Evolutionary conservation across 129 eudicot genomes (phyloP).

Genomic region (Artemisia argyi): DNA sequence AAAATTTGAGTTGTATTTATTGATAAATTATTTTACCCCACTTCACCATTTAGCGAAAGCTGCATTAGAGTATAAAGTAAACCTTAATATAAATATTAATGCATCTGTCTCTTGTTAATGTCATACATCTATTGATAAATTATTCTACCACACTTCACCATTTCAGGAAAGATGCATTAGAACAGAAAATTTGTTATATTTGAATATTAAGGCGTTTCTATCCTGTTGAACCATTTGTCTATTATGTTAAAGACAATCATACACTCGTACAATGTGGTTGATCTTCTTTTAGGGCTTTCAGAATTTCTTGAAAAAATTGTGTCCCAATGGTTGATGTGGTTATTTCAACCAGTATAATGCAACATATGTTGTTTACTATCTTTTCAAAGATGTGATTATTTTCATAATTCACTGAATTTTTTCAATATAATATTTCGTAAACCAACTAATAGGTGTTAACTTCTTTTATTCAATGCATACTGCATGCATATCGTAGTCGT

Average conservation of each 20-base stretch:
- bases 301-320: background rate
- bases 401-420: background rate
- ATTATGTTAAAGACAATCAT: too few relatives aligned
- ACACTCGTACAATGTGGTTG: too few relatives aligned
- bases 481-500: background rate
- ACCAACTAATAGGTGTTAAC: background rate
- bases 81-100: background rate
- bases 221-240: too few relatives aligned
- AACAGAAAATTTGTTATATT: too few relatives aligned
- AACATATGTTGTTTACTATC: background rate
- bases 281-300: background rate
- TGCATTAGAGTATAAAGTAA: background rate
- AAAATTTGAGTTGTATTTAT: too few relatives aligned
- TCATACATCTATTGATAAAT: too few relatives aligned
- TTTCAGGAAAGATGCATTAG: too few relatives aligned
- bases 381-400: background rate
- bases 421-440: background rate
- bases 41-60: background rate
- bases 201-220: too few relatives aligned
- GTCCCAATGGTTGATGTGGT: conserved; percentile 2
- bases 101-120: background rate
- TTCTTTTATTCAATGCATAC: background rate
- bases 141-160: too few relatives aligned
- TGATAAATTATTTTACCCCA: background rate
- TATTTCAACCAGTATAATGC: background rate